Percentiles rank a stretch among this genome's conserved stretches.
phyloP scores from a whole-genome alignment of 805 yeast species.

The Nakazawaea wickerhamii region DNA sequence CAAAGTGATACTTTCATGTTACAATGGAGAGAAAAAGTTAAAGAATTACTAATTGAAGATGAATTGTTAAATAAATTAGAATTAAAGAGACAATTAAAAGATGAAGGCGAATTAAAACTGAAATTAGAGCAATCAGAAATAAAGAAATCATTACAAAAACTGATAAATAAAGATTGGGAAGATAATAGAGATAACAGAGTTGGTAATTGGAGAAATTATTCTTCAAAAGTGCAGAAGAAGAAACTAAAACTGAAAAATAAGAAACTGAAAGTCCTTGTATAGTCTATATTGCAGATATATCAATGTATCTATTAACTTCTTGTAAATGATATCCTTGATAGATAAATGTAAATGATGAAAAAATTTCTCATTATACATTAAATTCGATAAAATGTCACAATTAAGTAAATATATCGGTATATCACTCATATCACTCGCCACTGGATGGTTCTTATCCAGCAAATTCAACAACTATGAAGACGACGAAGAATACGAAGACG shows the following conservation, averaged over 20 bases:
- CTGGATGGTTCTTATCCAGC: background rate
- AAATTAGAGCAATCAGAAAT: conserved; percentile 26
- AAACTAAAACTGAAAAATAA: conserved; percentile 35
- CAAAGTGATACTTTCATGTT: conserved; percentile 27
- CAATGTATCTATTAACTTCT: no score
- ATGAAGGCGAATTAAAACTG: conserved; percentile 32
- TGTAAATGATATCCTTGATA: no score
- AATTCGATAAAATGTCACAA: background rate
- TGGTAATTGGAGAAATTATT: conserved; percentile 51
- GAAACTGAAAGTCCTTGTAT: conserved; percentile 33
- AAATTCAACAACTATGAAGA: conserved; percentile 21
- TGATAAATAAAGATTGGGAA: conserved; percentile 53
- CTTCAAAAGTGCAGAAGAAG: conserved; percentile 38
- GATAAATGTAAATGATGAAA: background rate
- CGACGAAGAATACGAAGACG: conserved; percentile 38
- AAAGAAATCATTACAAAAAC: conserved; percentile 28
- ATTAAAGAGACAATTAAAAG: conserved; percentile 34
- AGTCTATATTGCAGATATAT: conserved; percentile 4
- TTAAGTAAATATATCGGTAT: background rate
- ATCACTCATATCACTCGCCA: background rate
- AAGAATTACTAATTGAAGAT: conserved; percentile 39
- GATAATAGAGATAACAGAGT: conserved; percentile 53
- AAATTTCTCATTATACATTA: background rate
- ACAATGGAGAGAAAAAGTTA: conserved; percentile 38
- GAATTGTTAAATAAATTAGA: conserved; percentile 38